Evolutionary conservation across 1,139 yeast species (phyloP).

Genomic region (Suhomyces choctaworum): DNA sequence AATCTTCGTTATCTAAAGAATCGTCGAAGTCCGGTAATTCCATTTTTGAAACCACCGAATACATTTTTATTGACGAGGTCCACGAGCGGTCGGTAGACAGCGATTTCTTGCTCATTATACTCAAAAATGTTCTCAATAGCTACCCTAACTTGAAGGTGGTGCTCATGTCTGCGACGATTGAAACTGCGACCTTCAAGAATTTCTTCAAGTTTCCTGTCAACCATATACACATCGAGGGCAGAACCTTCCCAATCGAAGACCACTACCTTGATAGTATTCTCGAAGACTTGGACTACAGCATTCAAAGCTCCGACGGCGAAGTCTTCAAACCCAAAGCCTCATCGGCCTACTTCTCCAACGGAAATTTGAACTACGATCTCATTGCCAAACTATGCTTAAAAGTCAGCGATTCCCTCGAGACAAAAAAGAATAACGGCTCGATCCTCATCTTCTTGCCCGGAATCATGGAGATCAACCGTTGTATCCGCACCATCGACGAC

Average conservation of each 20-base stretch:
- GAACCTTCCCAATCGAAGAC: conserved; percentile 89
- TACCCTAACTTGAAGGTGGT: conserved; percentile 64
- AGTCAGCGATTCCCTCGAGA: conserved; percentile 41
- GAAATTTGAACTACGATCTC: conserved; percentile 73
- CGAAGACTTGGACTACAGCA: conserved; percentile 52
- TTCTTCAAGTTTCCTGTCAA: conserved; percentile 56
- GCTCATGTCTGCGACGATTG: conserved; percentile 94
- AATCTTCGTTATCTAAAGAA: conserved; percentile 34
- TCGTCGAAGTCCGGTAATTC: conserved; percentile 18
- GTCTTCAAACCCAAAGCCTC: conserved; percentile 57
- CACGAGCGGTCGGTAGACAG: conserved; percentile 94
- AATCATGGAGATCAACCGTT: conserved; percentile 74
- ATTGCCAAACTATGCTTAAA: conserved; percentile 59
- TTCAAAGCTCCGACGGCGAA: conserved; percentile 46
- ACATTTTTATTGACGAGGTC: conserved; percentile 88
- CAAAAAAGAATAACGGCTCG: conserved; percentile 58
- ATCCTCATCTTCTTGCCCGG: conserved; percentile 88
- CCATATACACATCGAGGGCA: conserved; percentile 81
- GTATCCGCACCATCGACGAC: conserved; percentile 29
- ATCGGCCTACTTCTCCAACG: conserved; percentile 60
- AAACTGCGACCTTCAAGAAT: conserved; percentile 61
- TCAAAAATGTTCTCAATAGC: conserved; percentile 55
- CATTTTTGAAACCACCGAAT: conserved; percentile 58
- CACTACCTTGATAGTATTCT: conserved; percentile 68
- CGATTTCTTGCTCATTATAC: conserved; percentile 76